These are phyloP conservation scores for Ogataea hybrid DNA, from an alignment of 1,139 yeast species.

Conservation along the genomic window DNA sequence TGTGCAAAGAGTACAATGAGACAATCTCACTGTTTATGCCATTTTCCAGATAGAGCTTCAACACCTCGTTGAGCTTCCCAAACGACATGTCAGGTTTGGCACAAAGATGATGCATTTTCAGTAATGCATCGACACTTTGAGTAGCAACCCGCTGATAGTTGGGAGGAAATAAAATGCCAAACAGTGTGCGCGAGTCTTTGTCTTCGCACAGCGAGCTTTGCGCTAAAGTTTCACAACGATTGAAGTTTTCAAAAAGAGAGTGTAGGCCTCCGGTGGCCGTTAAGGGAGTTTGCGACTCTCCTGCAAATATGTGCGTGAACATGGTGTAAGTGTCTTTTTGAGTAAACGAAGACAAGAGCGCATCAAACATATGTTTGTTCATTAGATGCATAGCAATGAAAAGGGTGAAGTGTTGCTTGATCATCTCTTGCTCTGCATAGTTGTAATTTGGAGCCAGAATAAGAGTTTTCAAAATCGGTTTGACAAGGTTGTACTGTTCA, in stretches of 20 bases:
- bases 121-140: constrained; percentile 7
- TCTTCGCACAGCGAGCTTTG: constrained; percentile 23
- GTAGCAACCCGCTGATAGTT: background rate
- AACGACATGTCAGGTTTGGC: constrained; percentile 1
- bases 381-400: constrained; percentile 22
- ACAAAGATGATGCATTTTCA: constrained; percentile 6
- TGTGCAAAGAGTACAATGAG: constrained; percentile 12
- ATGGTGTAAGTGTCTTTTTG: constrained; percentile 10
- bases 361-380: constrained; percentile 17
- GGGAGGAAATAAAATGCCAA: constrained; percentile 12
- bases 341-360: constrained; percentile 9
- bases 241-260: constrained; percentile 21
- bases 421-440: constrained; percentile 19
- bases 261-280: constrained; percentile 17
- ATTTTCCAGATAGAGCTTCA: constrained; percentile 6
- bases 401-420: constrained; percentile 22
- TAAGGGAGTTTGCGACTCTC: background rate
- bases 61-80: constrained; percentile 4
- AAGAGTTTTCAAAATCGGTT: constrained; percentile 19
- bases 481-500: constrained; percentile 14
- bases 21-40: constrained; percentile 11
- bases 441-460: constrained; percentile 17
- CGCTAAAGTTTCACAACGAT: constrained; percentile 18
- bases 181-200: constrained; percentile 13
- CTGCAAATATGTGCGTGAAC: constrained; percentile 10